Evolutionary conservation across 2,329 filamentous ascomycete species (phyloP).

Genomic region (Colletotrichum simmondsii): DNA sequence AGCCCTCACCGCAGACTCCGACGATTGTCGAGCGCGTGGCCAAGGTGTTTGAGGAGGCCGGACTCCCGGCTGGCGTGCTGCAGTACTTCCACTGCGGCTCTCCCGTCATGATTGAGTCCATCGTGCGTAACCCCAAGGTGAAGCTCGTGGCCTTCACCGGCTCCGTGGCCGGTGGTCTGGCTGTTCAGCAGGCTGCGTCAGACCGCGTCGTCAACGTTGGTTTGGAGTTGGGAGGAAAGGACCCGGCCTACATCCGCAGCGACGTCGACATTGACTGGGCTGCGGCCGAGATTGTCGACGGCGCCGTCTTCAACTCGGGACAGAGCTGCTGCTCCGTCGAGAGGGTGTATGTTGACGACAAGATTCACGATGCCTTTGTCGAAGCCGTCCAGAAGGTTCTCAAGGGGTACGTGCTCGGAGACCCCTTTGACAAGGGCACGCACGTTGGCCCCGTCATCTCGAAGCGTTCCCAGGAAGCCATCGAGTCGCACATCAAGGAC

Average conservation of each 20-base stretch:
- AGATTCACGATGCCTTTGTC: constrained; percentile 85
- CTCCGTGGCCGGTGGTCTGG: constrained; percentile 86
- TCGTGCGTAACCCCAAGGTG: constrained; percentile 82
- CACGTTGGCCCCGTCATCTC: constrained; percentile 92
- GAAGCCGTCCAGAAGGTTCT: constrained; percentile 83
- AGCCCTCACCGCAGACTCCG: constrained; percentile 94
- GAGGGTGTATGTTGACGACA: constrained; percentile 88
- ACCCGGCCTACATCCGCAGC: constrained; percentile 86
- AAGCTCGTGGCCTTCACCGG: constrained; percentile 92
- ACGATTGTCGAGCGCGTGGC: constrained; percentile 88
- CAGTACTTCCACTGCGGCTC: constrained; percentile 94
- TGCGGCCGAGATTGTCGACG: constrained; percentile 93
- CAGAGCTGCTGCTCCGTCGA: constrained; percentile 97
- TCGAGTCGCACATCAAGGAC: constrained; percentile 83
- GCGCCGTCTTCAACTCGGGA: constrained; percentile 97
- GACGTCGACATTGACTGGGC: constrained; percentile 93
- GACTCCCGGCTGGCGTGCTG: constrained; percentile 84
- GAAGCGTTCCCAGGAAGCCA: constrained; percentile 78
- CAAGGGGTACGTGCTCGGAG: constrained; percentile 85
- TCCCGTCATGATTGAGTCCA: constrained; percentile 77
- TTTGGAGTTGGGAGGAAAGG: constrained; percentile 93
- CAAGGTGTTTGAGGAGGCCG: constrained; percentile 81
- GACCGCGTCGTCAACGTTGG: constrained; percentile 88
- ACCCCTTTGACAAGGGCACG: constrained; percentile 82
- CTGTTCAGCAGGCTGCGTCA: constrained; percentile 85